These are phyloP conservation scores for Penicillium cinerascens DNA, from an alignment of 495 filamentous ascomycete species.

Conservation along the genomic window DNA sequence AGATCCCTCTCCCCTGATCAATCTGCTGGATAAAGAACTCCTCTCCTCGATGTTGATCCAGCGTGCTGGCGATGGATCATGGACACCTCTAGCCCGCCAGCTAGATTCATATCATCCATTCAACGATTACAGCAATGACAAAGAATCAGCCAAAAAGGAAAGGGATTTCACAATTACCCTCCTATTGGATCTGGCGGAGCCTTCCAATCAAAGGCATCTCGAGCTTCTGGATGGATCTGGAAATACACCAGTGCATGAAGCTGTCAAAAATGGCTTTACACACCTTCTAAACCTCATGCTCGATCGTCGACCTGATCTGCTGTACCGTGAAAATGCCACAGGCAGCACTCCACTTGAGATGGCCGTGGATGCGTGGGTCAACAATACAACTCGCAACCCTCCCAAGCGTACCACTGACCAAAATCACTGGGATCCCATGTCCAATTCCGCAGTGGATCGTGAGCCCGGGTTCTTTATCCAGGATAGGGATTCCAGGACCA, in stretches of 20 bases:
- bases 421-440: background rate
- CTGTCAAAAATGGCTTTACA: conserved; percentile 38
- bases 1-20: conserved; percentile 42
- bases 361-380: conserved; percentile 51
- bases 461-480: conserved; percentile 21
- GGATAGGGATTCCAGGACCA: background rate
- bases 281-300: conserved; percentile 48
- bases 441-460: background rate
- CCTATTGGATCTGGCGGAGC: conserved; percentile 49
- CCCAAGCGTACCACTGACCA: conserved; percentile 1
- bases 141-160: background rate
- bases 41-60: conserved; percentile 43
- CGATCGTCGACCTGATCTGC: conserved; percentile 50
- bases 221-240: conserved; percentile 63
- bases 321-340: conserved; percentile 66
- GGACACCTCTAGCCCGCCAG: conserved; percentile 49
- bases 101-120: conserved; percentile 13
- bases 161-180: conserved; percentile 9
- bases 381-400: conserved; percentile 22
- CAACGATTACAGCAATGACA: background rate
- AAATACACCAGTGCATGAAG: conserved; percentile 60
- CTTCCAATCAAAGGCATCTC: conserved; percentile 48
- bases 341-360: conserved; percentile 67
- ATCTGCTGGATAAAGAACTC: conserved; percentile 50
- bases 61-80: conserved; percentile 39